Evolutionary conservation across 2,329 filamentous ascomycete species (phyloP), one percentile per base, ranked within the genome.

Genomic region (Trichoderma polysporum): DNA sequence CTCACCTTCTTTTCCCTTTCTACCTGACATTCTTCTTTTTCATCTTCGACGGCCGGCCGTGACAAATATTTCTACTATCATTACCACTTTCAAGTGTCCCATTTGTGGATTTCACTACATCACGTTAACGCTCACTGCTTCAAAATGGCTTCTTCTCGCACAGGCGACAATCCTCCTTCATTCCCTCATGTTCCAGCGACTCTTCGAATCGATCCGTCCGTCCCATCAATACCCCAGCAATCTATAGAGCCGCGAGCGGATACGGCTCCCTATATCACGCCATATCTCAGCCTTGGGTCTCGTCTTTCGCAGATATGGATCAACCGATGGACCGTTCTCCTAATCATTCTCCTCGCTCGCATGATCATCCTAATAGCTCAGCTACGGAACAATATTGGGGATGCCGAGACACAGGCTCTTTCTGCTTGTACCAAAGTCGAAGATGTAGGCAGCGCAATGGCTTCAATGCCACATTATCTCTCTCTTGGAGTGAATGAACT

Each of bases 381-480:
- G 72, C 86, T 97, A 70, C 85, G 93, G 75, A 84, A 88, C 72
- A 89, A 94, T 75, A 86, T 98, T 70, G 87, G 80, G 63, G 88
- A 89, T 66, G 94, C 95, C 56, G 90, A 93, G 77, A 79, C 82
- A 66, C 89, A 97, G 82, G 94, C 95, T 27, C 86, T 97, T 62
- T 90, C 92, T 61, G 93, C 94, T 70, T 99, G 95, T 79, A 93
- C 90, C 67, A 91, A 91, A 77, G 94, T 98, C 56, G 94, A 99
- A 81, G 92, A 92, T 71, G 88, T 97, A 72, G 95, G 94, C 70
- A 97, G 93, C 76, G 87, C 93, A 68, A 94, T 99, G 92, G 95
- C 94, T 45, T 98, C 95, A 41, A 97, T 98, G 93, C 95, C 95
- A 66, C 91, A 97, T 79, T 98, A 97, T 80, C 89, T 98, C 76